Evolutionary conservation across 176 grass and related monocot species (phyloP), one percentile per base, ranked within the genome.

Genomic region (Cenchrus purpureus): DNA sequence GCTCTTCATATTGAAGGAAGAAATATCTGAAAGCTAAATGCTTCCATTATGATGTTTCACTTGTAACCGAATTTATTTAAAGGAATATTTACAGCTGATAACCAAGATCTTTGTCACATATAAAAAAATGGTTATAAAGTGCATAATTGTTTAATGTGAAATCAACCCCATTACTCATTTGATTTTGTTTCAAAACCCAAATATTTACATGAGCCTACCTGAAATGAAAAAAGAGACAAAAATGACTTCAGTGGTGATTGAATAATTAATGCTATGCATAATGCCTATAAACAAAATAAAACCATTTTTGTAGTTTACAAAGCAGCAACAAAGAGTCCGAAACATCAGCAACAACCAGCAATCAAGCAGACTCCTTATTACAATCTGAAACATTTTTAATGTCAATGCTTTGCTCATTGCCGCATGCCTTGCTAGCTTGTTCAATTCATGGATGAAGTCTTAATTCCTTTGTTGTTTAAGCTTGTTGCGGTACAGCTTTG

Each of bases 21-120:
- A 54, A 54, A 53, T 71, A 68, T 52, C 14, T 66, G 50, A 79
- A 79, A 63, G 22, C 62, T 54, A 55, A 34, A 71, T 48, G 42
- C 68, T 71, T 71, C 65, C 42, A 19, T 48, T 22, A 6, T 46
- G 43, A 71, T 22, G 19, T 71, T 45, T 48, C 43, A 71, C 10
- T 22, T 71, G 19, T 67, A 68, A 68, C 15, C 42, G 32, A 37
- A 68, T 68, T 43, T 68, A 68, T 19, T 43, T 67, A 16, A 17
- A 67, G 32, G 65, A 67, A 44, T 48, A 71, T 25, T 50, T 25
- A 25, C 17, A 71, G 49, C 20, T 73, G 45, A 29, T 73, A 51
- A 73, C 45, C 22, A 7, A 50, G 20, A 49, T 71, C 42, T 22
- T 71, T 46, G 45, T 71, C 44, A 71, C 10, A 5, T 73, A 73